Base-by-base conservation (phyloP, 768 basidiomycete species). In the Lanmaoa rubissima region DNA sequence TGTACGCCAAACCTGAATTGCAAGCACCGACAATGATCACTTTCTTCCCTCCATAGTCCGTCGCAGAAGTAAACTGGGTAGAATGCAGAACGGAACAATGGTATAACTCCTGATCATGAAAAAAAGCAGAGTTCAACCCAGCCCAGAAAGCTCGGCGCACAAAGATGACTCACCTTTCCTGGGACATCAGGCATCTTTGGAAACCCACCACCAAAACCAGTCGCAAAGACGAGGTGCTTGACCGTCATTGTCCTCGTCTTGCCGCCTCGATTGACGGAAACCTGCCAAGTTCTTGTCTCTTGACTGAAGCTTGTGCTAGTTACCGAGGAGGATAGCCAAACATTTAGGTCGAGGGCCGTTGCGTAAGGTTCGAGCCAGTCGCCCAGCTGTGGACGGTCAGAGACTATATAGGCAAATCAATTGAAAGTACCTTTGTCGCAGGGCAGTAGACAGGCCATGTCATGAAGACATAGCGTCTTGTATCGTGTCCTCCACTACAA, bases 281-380 rank as follows among this genome's bases (percentile, higher is more conserved):
- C 75, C 24, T 68, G 64, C 83, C 83, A 85, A 7, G 65, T 71
- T 35, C 65, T 65, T 28, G 68, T 71, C 34, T 65, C 65, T 26
- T 70, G 66, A 60, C 75, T 66, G 63, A 76, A 78, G 0, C 41
- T 58, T 8, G 77, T 67, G 13, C 61, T 68, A 1, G 55, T 66
- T 24, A 82, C 68, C 16, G 67, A 75, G 3, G 81, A 72, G 0
- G 78, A 79, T 0, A 77, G 79, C 87, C 84, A 87, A 17, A 85
- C 78, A 59, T 85, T 81, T 9, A 89, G 64, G 56, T 87, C 86
- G 54, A 86, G 73, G 4, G 77, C 66, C 11, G 78, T 73, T 0
- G 80, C 84, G 56, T 88, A 88, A 9, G 65, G 72, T 65, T 88
- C 86, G 1, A 88, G 75, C 82, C 82, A 88, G 58, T 83, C 81